Percentiles rank a stretch among this genome's conserved stretches.
These are phyloP conservation scores for Fusarium robinianum DNA, from an alignment of 2,329 filamentous ascomycete genomes.

Conservation along the genomic window DNA sequence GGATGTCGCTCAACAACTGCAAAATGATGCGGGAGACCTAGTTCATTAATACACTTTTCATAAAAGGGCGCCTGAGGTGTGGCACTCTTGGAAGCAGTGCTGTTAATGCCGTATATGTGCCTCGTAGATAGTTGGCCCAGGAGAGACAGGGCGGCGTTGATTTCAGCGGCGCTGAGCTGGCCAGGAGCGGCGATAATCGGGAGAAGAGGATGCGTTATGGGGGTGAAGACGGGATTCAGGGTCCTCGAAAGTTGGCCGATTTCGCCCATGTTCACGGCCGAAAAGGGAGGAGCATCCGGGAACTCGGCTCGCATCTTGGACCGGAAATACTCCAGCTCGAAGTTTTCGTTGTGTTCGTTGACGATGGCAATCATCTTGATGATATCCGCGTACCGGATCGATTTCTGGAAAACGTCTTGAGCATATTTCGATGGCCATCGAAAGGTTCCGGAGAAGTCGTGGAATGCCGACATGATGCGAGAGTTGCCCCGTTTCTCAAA, in stretches of 20 bases:
- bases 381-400: conserved; percentile 77
- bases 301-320: conserved; percentile 73
- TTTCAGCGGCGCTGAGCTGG: conserved; percentile 83
- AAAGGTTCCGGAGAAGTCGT: conserved; percentile 84
- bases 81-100: conserved; percentile 62
- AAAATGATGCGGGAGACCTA: conserved; percentile 85
- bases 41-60: conserved; percentile 79
- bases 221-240: conserved; percentile 83
- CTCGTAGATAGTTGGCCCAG: conserved; percentile 81
- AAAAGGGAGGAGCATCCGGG: conserved; percentile 72
- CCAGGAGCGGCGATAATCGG: conserved; percentile 85
- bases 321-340: conserved; percentile 87
- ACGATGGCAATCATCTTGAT: conserved; percentile 91
- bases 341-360: conserved; percentile 81
- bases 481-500: conserved; percentile 75
- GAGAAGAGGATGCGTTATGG: conserved; percentile 82
- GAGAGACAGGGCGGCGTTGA: conserved; percentile 76
- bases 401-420: conserved; percentile 71
- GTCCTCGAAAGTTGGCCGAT: conserved; percentile 84
- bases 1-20: conserved; percentile 72
- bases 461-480: conserved; percentile 89
- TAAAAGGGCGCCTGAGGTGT: conserved; percentile 83
- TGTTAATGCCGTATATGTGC: conserved; percentile 79
- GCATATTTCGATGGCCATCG: conserved; percentile 79
- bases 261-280: conserved; percentile 85